Percentiles rank a stretch among this genome's conserved stretches.
These are phyloP conservation scores for Trichosporon faecale DNA, from an alignment of 1,284 basidiomycete species.

Conservation along the genomic window DNA sequence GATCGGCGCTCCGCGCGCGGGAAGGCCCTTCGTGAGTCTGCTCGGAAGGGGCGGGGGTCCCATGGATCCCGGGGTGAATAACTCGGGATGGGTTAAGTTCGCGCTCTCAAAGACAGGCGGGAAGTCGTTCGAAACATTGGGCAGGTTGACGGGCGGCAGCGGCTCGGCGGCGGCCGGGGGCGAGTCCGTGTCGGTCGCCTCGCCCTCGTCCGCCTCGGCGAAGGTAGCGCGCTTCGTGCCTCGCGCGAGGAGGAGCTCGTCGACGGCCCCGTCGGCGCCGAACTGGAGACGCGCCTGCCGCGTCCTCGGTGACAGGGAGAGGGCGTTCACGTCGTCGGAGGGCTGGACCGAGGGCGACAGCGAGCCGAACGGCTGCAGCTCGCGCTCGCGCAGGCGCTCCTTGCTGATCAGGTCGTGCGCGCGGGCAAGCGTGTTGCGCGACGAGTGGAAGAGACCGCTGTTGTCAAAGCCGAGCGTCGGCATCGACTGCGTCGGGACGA, in stretches of 20 bases:
- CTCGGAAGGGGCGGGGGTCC: constrained; percentile 19
- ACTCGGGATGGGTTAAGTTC: constrained; percentile 35
- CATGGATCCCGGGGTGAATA: constrained; percentile 24
- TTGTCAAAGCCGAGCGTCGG: constrained; percentile 26
- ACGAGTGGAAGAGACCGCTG: constrained; percentile 29
- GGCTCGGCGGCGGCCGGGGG: constrained; percentile 12
- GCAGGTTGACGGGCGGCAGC: neutral
- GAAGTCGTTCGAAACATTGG: constrained; percentile 33
- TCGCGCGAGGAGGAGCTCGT: constrained; percentile 20
- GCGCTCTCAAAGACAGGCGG: constrained; percentile 42
- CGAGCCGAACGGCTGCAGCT: constrained; percentile 35
- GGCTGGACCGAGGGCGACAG: constrained; percentile 8
- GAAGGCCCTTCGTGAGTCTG: constrained; percentile 18
- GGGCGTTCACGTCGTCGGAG: constrained; percentile 12
- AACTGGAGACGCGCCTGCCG: neutral
- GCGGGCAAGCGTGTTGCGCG: constrained; percentile 21
- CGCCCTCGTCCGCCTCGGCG: constrained; percentile 4
- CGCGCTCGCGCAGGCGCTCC: constrained; percentile 29
- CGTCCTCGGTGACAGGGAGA: constrained; percentile 20
- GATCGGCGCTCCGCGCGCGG: neutral
- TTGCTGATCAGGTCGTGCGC: constrained; percentile 36
- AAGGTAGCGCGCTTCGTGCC: constrained; percentile 22
- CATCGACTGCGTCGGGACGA: constrained; percentile 39
- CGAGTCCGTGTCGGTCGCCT: constrained; percentile 3
- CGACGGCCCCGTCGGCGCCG: constrained; percentile 26